Conservation (phyloP, 23 red algal species). For the Chondrus crispus region DNA sequence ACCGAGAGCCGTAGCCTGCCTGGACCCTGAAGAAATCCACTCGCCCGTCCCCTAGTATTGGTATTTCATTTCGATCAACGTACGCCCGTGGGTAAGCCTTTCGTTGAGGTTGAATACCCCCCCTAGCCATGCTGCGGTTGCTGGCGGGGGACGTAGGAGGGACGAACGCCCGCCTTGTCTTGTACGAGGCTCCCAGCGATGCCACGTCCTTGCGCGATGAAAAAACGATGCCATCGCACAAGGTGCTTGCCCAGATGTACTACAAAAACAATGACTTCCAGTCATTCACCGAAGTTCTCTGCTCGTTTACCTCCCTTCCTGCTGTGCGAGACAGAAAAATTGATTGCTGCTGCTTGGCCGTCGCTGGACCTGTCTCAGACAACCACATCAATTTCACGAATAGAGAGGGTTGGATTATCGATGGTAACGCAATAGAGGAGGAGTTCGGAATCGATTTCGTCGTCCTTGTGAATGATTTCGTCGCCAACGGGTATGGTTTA, state of each 20-base stretch:
- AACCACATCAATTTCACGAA: slow-evolving; percentile 95
- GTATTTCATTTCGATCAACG: too few species aligned
- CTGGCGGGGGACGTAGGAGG: slow-evolving; percentile 95
- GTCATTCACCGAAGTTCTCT: slow-evolving; percentile 77
- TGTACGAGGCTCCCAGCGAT: slow-evolving; percentile 54
- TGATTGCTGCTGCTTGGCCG: slow-evolving; percentile 72
- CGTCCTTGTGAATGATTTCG: slow-evolving; percentile 92
- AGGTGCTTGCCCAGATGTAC: slow-evolving; percentile 49
- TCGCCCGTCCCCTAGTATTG: too few species aligned
- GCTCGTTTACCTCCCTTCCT: slow-evolving; percentile 50
- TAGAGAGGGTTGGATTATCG: slow-evolving; percentile 92
- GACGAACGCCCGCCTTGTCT: slow-evolving; percentile 83
- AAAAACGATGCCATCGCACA: slow-evolving; percentile 38
- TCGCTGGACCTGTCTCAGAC: slow-evolving; percentile 84
- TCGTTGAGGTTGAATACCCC: too few species aligned
- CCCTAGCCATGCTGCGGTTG: slow-evolving; percentile 42
- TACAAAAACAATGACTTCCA: slow-evolving; percentile 84
- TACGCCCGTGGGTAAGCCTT: too few species aligned
- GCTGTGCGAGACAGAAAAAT: slow-evolving; percentile 3
- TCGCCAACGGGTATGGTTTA: slow-evolving; percentile 88
- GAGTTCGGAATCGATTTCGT: slow-evolving; percentile 72
- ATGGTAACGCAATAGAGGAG: slow-evolving; percentile 67
- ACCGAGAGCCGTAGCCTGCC: too few species aligned
- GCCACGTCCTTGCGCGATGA: not conserved
- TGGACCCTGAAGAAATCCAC: too few species aligned